A percentile compares a stretch with the other conserved stretches of the same genome.
Evolutionary conservation across 1,139 yeast genomes (phyloP).

Genomic region (Blastobotrys raffinosifermentans): DNA sequence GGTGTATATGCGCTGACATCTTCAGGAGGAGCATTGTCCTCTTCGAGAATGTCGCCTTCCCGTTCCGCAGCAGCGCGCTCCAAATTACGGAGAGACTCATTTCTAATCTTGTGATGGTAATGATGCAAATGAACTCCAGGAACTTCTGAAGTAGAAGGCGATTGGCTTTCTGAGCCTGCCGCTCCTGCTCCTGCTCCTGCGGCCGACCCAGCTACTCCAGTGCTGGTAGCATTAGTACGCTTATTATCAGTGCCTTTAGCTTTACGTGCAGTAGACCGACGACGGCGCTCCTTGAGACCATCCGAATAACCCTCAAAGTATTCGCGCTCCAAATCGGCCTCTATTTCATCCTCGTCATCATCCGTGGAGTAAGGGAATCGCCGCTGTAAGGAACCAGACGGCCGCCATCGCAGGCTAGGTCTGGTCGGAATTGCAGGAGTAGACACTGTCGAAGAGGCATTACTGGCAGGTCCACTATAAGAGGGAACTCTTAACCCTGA

Average conservation of each 20-base stretch:
- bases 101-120: slow-evolving; percentile 2
- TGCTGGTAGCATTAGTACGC: neutral
- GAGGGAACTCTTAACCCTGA: neutral
- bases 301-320: slow-evolving; percentile 69
- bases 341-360: slow-evolving; percentile 63
- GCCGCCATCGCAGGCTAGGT: slow-evolving; percentile 19
- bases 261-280: slow-evolving; percentile 12
- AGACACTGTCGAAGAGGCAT: neutral
- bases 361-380: slow-evolving; percentile 44
- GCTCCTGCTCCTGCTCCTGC: neutral
- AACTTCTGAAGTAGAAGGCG: neutral
- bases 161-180: neutral
- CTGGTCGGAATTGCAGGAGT: slow-evolving; percentile 1
- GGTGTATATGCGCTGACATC: neutral
- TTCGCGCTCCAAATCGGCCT: slow-evolving; percentile 53
- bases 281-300: slow-evolving; percentile 44
- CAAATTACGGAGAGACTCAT: neutral
- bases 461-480: neutral
- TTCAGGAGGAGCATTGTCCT: slow-evolving; percentile 6
- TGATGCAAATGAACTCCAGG: neutral
- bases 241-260: slow-evolving; percentile 6
- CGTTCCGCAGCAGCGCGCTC: neutral
- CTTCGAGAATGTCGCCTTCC: slow-evolving; percentile 6
- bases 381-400: slow-evolving; percentile 14
- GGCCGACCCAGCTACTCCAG: no score